These are phyloP conservation scores for Kalanchoe fedtschenkoi DNA, from an alignment of 164 flowering plant genomes.

Conservation along the genomic window DNA sequence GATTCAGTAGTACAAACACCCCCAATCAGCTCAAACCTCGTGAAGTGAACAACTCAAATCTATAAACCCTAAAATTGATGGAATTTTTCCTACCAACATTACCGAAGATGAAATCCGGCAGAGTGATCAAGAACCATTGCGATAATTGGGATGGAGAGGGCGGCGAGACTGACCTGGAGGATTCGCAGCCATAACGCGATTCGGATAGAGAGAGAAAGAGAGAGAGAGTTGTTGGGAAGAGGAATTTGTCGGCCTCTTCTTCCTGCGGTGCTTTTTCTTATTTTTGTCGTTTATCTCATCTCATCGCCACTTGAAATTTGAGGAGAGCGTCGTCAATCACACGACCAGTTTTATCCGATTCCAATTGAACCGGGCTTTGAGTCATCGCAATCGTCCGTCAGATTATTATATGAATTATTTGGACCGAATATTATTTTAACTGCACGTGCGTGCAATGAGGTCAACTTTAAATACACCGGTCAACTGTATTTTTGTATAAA, in stretches of 20 bases:
- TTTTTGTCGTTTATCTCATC: neutral
- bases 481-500: no score
- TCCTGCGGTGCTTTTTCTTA: no score
- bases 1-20: neutral
- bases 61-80: neutral
- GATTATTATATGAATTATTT: no score
- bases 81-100: neutral
- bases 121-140: neutral
- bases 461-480: no score
- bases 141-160: neutral
- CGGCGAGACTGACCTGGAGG: neutral
- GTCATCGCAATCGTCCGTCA: no score
- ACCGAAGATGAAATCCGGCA: no score
- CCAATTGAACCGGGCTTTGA: neutral
- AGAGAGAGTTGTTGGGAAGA: neutral
- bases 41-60: neutral
- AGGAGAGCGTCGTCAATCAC: neutral
- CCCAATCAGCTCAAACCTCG: neutral
- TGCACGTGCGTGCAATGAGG: no score
- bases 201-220: neutral
- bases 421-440: no score
- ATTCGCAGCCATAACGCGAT: constrained; percentile 2
- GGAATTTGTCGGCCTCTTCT: neutral
- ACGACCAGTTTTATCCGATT: neutral
- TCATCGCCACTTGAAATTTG: no score